phyloP scores from a whole-genome alignment of 305 asterid genomes.

The Lippia alba region DNA sequence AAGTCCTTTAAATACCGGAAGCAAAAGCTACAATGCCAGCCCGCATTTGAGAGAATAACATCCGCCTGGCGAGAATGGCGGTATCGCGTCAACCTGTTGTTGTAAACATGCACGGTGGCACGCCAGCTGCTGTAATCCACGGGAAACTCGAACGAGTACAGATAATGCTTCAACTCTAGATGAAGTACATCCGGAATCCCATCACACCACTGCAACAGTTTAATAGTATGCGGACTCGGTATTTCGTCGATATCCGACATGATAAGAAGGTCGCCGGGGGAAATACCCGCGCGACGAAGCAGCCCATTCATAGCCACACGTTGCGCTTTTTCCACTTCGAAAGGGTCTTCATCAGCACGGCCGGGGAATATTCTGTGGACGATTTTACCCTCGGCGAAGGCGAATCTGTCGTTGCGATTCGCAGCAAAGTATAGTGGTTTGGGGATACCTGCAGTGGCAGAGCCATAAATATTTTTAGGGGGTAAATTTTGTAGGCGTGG shows the following conservation, averaged over 20 bases:
- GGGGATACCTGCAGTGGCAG: too few species aligned
- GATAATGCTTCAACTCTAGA: constrained; percentile 65
- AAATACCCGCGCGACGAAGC: constrained; percentile 63
- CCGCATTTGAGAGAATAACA: constrained; percentile 72
- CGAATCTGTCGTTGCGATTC: too few species aligned
- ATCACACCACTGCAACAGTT: constrained; percentile 85
- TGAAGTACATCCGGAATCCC: constrained; percentile 70
- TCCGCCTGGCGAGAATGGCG: constrained; percentile 74
- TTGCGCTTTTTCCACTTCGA: constrained; percentile 68
- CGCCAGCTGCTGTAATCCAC: constrained; percentile 86
- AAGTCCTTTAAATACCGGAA: too few species aligned
- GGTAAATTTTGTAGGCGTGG: too few species aligned
- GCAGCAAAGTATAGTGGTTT: too few species aligned
- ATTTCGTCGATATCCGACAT: constrained; percentile 88
- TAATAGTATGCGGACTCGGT: constrained; percentile 79
- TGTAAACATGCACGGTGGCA: constrained; percentile 61
- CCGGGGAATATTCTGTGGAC: constrained; percentile 68
- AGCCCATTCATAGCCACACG: constrained; percentile 69
- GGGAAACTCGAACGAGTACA: constrained; percentile 86
- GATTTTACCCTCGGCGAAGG: constrained; percentile 43
- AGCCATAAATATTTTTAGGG: too few species aligned
- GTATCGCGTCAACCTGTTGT: constrained; percentile 58
- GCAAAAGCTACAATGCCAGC: constrained; percentile 86
- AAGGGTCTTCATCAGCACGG: constrained; percentile 62
- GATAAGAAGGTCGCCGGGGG: constrained; percentile 72